Conservation (phyloP, 129 eudicot species). For the Pittosporum tobira region DNA sequence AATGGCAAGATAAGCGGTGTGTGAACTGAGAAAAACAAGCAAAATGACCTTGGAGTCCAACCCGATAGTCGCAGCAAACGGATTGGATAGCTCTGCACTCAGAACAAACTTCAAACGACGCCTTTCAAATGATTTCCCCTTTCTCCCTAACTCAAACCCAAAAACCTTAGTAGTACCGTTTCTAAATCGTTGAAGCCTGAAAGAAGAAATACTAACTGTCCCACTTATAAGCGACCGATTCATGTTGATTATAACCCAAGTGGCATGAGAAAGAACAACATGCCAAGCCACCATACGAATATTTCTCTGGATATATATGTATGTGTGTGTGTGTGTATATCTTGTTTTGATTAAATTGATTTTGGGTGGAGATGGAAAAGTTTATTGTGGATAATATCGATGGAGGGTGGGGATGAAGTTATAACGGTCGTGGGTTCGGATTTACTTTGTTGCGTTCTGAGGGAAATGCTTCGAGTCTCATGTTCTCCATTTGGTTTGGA, state of each 20-base stretch:
- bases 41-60: constrained; percentile 61
- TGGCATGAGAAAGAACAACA: constrained; percentile 31
- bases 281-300: constrained; percentile 32
- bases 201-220: constrained; percentile 15
- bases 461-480: background rate
- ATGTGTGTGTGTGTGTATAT: background rate
- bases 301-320: background rate
- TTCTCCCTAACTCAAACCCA: constrained; percentile 15
- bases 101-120: constrained; percentile 52
- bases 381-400: constrained; percentile 15
- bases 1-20: background rate
- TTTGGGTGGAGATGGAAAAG: constrained; percentile 4
- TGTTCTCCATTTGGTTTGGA: no score
- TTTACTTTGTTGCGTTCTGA: background rate
- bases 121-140: constrained; percentile 18
- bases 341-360: background rate
- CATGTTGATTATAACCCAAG: constrained; percentile 17
- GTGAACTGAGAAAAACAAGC: background rate
- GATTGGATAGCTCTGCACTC: constrained; percentile 60
- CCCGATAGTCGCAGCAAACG: constrained; percentile 47
- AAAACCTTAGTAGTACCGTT: background rate
- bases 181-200: constrained; percentile 20
- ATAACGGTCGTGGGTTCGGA: background rate
- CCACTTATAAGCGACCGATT: constrained; percentile 19
- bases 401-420: background rate